Percentiles rank a stretch among this genome's conserved stretches.
These are phyloP conservation scores for Pseudogymnoascus sp. DNA, from an alignment of 2,329 filamentous ascomycete genomes.

Conservation along the genomic window DNA sequence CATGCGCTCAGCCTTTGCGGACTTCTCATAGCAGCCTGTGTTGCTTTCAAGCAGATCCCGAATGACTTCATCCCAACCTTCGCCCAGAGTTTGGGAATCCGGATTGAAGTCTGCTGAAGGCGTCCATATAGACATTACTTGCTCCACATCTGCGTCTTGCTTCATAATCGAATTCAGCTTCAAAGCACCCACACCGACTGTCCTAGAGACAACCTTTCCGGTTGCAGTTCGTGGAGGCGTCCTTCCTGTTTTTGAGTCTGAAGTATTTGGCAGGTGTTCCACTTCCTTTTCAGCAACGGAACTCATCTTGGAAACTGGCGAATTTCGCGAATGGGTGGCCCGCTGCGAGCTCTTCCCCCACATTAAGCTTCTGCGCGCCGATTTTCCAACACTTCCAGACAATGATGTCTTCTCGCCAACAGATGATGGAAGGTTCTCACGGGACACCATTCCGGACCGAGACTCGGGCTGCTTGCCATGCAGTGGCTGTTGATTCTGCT, in stretches of 20 bases:
- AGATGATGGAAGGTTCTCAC: conserved; percentile 17
- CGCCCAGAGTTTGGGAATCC: conserved; percentile 47
- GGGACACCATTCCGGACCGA: conserved; percentile 20
- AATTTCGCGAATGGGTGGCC: conserved; percentile 46
- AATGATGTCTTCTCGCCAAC: conserved; percentile 39
- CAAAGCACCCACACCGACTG: conserved; percentile 69
- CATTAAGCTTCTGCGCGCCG: conserved; percentile 59
- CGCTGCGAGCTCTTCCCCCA: conserved; percentile 57
- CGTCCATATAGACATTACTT: conserved; percentile 71
- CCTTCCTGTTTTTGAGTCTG: background rate
- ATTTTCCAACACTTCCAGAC: conserved; percentile 41
- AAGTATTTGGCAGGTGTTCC: background rate
- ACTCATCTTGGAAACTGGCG: conserved; percentile 42
- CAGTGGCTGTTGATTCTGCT: conserved; percentile 24
- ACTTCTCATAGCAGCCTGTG: conserved; percentile 68
- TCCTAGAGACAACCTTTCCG: conserved; percentile 53
- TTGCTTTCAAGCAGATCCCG: conserved; percentile 65
- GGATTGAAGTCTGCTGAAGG: conserved; percentile 47
- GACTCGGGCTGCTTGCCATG: conserved; percentile 22
- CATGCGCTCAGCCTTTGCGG: conserved; percentile 64
- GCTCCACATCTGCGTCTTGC: conserved; percentile 64
- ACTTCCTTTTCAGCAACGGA: conserved; percentile 32
- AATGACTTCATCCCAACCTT: conserved; percentile 69
- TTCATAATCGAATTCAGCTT: conserved; percentile 70
- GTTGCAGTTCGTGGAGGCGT: conserved; percentile 44